phyloP scores from a whole-genome alignment of 2,329 filamentous ascomycete species.

The Pseudogymnoascus sp. region DNA sequence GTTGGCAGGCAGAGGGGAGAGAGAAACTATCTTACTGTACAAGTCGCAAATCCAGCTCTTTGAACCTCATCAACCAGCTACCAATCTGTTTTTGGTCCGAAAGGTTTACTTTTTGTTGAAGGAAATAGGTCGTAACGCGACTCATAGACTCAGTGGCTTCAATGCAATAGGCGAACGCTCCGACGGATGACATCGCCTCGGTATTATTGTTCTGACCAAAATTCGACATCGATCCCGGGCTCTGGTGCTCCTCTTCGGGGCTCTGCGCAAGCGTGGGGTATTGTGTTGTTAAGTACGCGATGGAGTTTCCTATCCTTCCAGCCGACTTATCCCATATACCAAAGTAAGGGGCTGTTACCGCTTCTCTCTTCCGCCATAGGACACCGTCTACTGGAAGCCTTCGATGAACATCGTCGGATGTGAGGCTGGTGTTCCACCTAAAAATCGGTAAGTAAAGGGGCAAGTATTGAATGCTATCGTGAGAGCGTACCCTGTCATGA shows the following conservation, averaged over 20 bases:
- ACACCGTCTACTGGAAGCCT: constrained; percentile 37
- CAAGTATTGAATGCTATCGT: not conserved
- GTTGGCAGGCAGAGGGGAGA: not conserved
- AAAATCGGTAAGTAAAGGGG: constrained; percentile 15
- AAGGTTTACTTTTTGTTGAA: constrained; percentile 38
- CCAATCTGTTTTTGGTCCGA: constrained; percentile 35
- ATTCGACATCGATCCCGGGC: constrained; percentile 15
- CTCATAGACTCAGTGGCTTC: constrained; percentile 42
- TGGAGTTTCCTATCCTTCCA: constrained; percentile 34
- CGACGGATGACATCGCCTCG: constrained; percentile 36
- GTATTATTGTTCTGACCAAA: constrained; percentile 18
- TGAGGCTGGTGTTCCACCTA: constrained; percentile 34
- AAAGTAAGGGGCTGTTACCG: constrained; percentile 38
- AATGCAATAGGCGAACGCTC: constrained; percentile 41
- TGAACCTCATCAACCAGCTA: constrained; percentile 41
- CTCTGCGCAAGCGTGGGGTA: constrained; percentile 12
- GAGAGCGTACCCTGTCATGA: constrained; percentile 11
- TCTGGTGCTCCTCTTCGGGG: constrained; percentile 13
- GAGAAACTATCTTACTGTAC: constrained; percentile 31
- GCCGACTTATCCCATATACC: constrained; percentile 39
- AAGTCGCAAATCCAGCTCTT: constrained; percentile 40
- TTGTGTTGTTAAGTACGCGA: constrained; percentile 32
- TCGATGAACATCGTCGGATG: constrained; percentile 32
- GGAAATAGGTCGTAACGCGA: constrained; percentile 39
- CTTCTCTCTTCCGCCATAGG: constrained; percentile 35